Evolutionary conservation across 768 basidiomycete genomes (phyloP).

Genomic region (Rossbeevera mucosa): DNA sequence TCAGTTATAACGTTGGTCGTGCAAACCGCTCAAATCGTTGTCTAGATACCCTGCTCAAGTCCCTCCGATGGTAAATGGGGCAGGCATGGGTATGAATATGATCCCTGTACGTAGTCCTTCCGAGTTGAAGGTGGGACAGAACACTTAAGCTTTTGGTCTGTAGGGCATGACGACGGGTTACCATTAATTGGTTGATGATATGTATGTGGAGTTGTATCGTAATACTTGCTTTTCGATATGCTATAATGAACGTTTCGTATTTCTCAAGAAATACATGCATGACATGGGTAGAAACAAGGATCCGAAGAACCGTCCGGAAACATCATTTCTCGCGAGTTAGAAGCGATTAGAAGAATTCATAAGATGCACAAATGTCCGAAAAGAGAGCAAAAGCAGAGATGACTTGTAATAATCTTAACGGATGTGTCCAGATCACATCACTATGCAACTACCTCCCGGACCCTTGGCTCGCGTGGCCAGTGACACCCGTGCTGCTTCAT

Average conservation of each 20-base stretch:
- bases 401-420: not conserved
- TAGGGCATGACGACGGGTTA: constrained; percentile 73
- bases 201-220: constrained; percentile 22
- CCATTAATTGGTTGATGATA: constrained; percentile 25
- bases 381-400: not conserved
- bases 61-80: constrained; percentile 56
- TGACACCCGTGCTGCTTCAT: constrained; percentile 85
- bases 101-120: constrained; percentile 48
- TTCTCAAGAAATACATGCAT: constrained; percentile 15
- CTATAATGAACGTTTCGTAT: constrained; percentile 23
- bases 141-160: constrained; percentile 4
- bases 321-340: not conserved
- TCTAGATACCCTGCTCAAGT: constrained; percentile 59
- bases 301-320: not conserved
- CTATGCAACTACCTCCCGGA: constrained; percentile 49
- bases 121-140: not conserved
- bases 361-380: constrained; percentile 15
- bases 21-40: constrained; percentile 4
- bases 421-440: constrained; percentile 44
- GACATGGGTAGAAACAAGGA: not conserved
- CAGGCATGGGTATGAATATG: constrained; percentile 45
- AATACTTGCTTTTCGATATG: constrained; percentile 19
- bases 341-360: constrained; percentile 21
- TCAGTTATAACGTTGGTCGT: not conserved
- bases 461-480: constrained; percentile 71